Evolutionary conservation across 2,329 filamentous ascomycete genomes (phyloP), one percentile per base, ranked within the genome.

Genomic region (Ceratocystis eucalypticola): DNA sequence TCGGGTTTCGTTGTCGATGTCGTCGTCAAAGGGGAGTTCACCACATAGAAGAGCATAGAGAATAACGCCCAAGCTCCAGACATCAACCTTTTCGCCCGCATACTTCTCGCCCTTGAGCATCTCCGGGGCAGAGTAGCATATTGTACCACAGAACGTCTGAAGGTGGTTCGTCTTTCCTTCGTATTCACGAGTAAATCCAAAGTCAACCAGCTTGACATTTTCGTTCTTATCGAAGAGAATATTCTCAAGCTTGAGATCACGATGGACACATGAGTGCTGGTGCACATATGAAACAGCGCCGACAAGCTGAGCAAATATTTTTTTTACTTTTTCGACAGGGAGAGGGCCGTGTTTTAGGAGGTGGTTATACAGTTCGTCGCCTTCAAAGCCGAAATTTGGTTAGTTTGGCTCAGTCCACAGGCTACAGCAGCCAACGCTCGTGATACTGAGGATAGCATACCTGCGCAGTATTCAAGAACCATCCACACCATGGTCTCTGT

Each of bases 51-150:
- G 77, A 62, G 90, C 89, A 72, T 92, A 94, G 1, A 94, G 79
- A 68, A 95, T 94, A 66, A 95, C 87, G 12, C 90, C 89, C 70
- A 95, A 74, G 72, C 90, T 94, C 90, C 90, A 99, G 3, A 99
- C 91, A 73, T 99, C 94, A 62, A 99, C 93, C 78, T 96, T 97
- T 78, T 96, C 91, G 30, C 91, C 93, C 0, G 92, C 94, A 74
- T 99, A 99, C 75, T 96, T 97, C 75, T 99, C 94, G 48, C 92
- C 94, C 75, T 94, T 96, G 50, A 99, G 81, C 94, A 99, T 99
- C 76, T 99, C 94, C 1, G 94, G 94, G 1, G 94, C 94, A 65
- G 91, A 96, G 76, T 99, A 99, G 77, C 93, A 97, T 69, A 99
- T 88, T 0, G 94, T 99, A 4, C 94, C 94, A 74, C 94, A 99